These are phyloP conservation scores for Sporothrix protearum DNA, from an alignment of 2,329 filamentous ascomycete genomes.

Conservation along the genomic window DNA sequence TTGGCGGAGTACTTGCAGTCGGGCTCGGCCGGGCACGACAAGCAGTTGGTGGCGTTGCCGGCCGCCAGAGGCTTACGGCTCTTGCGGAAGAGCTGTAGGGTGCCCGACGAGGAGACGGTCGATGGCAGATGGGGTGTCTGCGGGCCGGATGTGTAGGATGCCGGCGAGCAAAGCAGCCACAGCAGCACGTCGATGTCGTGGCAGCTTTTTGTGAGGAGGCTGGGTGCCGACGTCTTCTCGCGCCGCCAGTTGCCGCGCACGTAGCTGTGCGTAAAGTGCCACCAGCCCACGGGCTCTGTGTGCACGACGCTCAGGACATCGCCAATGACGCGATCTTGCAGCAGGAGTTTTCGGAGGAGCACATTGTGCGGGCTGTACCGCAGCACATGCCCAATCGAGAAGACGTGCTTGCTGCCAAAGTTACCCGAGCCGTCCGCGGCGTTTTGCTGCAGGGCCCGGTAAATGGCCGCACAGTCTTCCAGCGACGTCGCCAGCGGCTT, in stretches of 20 bases:
- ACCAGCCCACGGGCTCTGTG: slow-evolving; percentile 92
- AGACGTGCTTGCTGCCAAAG: slow-evolving; percentile 46
- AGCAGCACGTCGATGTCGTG: slow-evolving; percentile 92
- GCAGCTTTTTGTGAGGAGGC: slow-evolving; percentile 88
- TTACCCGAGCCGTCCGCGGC: slow-evolving; percentile 31
- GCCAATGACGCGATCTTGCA: slow-evolving; percentile 72
- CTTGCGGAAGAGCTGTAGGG: slow-evolving; percentile 72
- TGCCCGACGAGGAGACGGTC: slow-evolving; percentile 70
- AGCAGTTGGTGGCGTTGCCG: slow-evolving; percentile 78
- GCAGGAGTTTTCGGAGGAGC: slow-evolving; percentile 71
- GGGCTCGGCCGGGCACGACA: slow-evolving; percentile 69
- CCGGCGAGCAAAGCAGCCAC: slow-evolving; percentile 81
- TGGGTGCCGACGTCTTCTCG: slow-evolving; percentile 70
- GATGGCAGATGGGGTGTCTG: slow-evolving; percentile 66
- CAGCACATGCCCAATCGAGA: slow-evolving; percentile 90
- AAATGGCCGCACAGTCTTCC: slow-evolving; percentile 73
- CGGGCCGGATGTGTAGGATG: slow-evolving; percentile 41
- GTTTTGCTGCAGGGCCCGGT: slow-evolving; percentile 49
- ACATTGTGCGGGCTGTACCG: slow-evolving; percentile 92
- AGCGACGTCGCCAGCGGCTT: slow-evolving; percentile 85
- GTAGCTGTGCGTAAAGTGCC: slow-evolving; percentile 90
- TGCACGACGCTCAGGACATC: slow-evolving; percentile 84
- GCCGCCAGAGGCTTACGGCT: slow-evolving; percentile 72
- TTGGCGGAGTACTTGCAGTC: slow-evolving; percentile 83
- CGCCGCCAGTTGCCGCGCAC: slow-evolving; percentile 94